Base-by-base conservation (phyloP, 805 yeast genomes). In the Metschnikowia cubensis region DNA sequence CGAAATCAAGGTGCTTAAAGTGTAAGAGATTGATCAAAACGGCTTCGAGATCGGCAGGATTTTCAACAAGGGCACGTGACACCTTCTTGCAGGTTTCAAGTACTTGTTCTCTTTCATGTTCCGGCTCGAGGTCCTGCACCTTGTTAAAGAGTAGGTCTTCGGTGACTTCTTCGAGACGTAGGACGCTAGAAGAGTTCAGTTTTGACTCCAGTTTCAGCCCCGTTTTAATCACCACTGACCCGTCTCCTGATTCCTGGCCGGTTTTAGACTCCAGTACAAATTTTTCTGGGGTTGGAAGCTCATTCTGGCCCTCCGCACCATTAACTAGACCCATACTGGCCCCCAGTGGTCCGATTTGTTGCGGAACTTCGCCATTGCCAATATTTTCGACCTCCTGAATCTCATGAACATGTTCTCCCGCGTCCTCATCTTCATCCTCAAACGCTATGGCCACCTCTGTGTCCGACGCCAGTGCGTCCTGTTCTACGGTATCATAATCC, bases 11-110 rank as follows among this genome's bases (percentile, higher is more conserved):
- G 50, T 80, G 68, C 35, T 81, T 83, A 48, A 68, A 71, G 6
- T 80, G 79, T n/a, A 86, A 66, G 1, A 80, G 53, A 29, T 76
- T 77, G 59, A 79, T 64, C 5, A 89, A 61, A n/a, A 70, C 74
- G 36, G 75, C 76, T 55, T 84, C 89, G 42, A 82, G 70, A 15
- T 73, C 75, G 35, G 79, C 66, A 11, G 66, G 60, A 29, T 73
- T 63, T 22, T 43, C 46, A 32, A 43, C 46, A 2, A 89, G 62
- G 8, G 73, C 54, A 1, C 60, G 62, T 20, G 74, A 63, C 0
- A 84, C 67, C 13, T 68, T 61, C 1, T 65, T 58, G 6, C 84
- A 63, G 4, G 73, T 36, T 11, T 52, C 57, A 25, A 71, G 73
- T 35, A 74, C 76, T 11, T 15, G 71, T 43, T 37, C 64, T 60